A percentile compares a stretch with the other conserved stretches of the same genome.
These are phyloP conservation scores for Actinidia arguta DNA, from an alignment of 179 eudicot species.

Conservation along the genomic window DNA sequence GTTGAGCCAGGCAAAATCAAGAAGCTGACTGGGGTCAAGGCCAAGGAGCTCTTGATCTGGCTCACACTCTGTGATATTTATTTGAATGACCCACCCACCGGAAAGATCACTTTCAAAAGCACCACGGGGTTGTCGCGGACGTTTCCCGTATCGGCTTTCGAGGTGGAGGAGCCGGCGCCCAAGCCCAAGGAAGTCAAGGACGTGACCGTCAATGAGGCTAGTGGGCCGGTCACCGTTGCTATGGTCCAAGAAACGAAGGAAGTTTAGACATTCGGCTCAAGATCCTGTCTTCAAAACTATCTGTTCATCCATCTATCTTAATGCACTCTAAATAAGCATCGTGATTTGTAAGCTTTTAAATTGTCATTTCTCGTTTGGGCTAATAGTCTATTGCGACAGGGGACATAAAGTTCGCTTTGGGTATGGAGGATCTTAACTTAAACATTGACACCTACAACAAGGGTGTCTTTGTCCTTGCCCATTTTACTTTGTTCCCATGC, in stretches of 20 bases:
- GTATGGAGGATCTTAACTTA: too few relatives aligned
- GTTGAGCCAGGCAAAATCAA: constrained; percentile 42
- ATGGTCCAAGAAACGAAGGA: not conserved
- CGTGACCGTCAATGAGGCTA: not conserved
- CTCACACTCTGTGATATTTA: constrained; percentile 33
- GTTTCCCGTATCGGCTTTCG: constrained; percentile 42
- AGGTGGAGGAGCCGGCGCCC: constrained; percentile 34
- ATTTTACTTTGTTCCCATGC: too few relatives aligned
- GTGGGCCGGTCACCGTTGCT: not conserved
- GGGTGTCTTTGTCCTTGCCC: too few relatives aligned
- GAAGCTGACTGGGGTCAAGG: constrained; percentile 46
- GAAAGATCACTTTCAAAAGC: constrained; percentile 43
- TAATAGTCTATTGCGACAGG: too few relatives aligned
- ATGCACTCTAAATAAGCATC: too few relatives aligned
- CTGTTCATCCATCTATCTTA: too few relatives aligned
- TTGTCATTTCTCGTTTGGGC: too few relatives aligned
- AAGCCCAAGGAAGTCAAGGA: constrained; percentile 23
- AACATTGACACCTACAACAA: too few relatives aligned
- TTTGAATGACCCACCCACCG: constrained; percentile 43
- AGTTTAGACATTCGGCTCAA: too few relatives aligned
- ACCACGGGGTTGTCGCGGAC: constrained; percentile 40
- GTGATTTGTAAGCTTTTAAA: too few relatives aligned
- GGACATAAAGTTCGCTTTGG: too few relatives aligned
- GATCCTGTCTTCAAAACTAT: too few relatives aligned
- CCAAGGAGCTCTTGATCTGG: constrained; percentile 52